Percentiles rank a stretch among this genome's conserved stretches.
Conservation (phyloP, 2,329 filamentous ascomycete genomes). For the Aspergillus terreus region DNA sequence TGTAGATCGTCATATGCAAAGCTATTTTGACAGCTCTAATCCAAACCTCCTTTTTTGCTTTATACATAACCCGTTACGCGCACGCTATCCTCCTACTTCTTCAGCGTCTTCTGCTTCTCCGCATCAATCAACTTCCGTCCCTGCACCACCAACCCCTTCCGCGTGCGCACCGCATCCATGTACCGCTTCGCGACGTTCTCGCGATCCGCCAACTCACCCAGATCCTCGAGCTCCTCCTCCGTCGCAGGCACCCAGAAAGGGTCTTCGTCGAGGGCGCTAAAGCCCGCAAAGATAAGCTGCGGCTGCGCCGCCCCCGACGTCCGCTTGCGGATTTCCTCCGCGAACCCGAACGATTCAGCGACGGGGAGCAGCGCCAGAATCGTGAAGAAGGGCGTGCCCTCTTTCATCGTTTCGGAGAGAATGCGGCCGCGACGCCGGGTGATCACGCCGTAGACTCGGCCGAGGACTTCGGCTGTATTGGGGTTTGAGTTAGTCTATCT, state of each 20-base stretch:
- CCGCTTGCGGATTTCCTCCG: constrained; percentile 92
- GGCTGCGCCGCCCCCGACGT: constrained; percentile 87
- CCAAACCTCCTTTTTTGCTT: too few relatives aligned
- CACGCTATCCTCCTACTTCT: constrained; percentile 41
- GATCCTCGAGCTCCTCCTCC: constrained; percentile 92
- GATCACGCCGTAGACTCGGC: constrained; percentile 95
- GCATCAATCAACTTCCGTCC: constrained; percentile 73
- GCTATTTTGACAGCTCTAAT: too few relatives aligned
- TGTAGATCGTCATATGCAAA: too few relatives aligned
- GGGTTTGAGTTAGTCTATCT: constrained; percentile 17
- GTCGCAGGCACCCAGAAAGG: constrained; percentile 97
- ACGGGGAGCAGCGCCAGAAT: constrained; percentile 85
- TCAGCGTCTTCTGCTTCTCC: constrained; percentile 82
- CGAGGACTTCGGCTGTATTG: constrained; percentile 74
- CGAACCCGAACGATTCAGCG: constrained; percentile 92
- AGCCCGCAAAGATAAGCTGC: constrained; percentile 89
- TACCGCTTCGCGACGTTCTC: constrained; percentile 97
- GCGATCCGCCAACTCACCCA: constrained; percentile 86
- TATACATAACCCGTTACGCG: too few relatives aligned
- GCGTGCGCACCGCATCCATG: constrained; percentile 79
- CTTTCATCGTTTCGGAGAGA: constrained; percentile 84
- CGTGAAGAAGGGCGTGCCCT: constrained; percentile 94
- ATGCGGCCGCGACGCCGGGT: constrained; percentile 87
- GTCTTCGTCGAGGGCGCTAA: constrained; percentile 89
- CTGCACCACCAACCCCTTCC: constrained; percentile 85